phyloP scores from a whole-genome alignment of 1,284 basidiomycete genomes.

The Papiliotrema nemorosa region DNA sequence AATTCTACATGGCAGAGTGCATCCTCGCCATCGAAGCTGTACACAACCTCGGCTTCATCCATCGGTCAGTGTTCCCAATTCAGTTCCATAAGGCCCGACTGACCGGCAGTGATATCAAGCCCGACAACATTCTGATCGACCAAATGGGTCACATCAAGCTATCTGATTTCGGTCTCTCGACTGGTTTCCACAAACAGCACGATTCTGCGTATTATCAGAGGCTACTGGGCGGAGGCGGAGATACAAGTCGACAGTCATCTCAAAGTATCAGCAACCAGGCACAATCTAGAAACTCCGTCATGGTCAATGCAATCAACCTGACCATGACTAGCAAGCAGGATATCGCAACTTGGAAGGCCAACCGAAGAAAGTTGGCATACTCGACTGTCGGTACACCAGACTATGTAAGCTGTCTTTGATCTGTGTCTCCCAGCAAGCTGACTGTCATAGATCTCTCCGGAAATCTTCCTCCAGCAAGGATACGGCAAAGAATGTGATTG shows the following conservation, averaged over 20 bases:
- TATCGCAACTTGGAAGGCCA: constrained; percentile 99
- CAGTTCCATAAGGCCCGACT: neutral
- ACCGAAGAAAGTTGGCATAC: constrained; percentile 92
- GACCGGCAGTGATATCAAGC: constrained; percentile 79
- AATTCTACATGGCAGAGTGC: constrained; percentile 99
- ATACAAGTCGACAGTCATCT: constrained; percentile 12
- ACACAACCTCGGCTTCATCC: constrained; percentile 98
- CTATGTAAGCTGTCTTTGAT: constrained; percentile 56
- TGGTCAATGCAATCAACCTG: constrained; percentile 91
- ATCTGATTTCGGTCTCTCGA: constrained; percentile 93
- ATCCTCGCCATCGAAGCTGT: constrained; percentile 97
- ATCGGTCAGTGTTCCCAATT: constrained; percentile 61
- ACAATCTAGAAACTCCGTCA: constrained; percentile 76
- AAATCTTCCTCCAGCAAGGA: constrained; percentile 95
- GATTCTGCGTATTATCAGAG: constrained; percentile 93
- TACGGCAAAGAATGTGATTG: constrained; percentile 98
- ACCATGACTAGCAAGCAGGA: constrained; percentile 90
- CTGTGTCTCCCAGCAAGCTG: neutral
- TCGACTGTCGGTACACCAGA: constrained; percentile 98
- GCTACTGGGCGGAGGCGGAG: constrained; percentile 64
- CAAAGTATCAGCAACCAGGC: constrained; percentile 7
- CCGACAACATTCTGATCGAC: constrained; percentile 96
- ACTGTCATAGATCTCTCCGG: constrained; percentile 71
- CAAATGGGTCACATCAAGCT: constrained; percentile 88
- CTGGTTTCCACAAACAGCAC: constrained; percentile 91